Conservation (phyloP, 305 asterid species). For the Rubia occidens region DNA sequence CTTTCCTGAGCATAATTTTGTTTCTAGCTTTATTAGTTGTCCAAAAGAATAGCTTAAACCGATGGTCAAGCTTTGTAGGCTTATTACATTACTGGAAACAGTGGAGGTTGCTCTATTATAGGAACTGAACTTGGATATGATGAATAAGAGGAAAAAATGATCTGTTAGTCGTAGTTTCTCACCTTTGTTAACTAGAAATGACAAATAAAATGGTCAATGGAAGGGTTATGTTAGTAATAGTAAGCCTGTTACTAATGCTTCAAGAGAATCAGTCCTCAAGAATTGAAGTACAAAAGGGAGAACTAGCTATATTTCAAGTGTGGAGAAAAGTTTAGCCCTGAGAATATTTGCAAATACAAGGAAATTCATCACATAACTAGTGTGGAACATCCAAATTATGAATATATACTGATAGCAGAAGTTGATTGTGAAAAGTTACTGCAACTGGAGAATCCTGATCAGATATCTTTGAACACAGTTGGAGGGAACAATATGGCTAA, state of each 20-base stretch:
- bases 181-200: no score
- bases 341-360: background rate
- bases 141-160: no score
- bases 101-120: no score
- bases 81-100: no score
- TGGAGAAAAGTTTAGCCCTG: background rate
- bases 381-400: background rate
- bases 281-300: background rate
- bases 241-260: background rate
- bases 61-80: no score
- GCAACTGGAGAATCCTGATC: background rate
- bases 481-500: background rate
- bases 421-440: background rate
- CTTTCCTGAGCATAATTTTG: no score
- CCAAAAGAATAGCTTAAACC: no score
- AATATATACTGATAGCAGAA: background rate
- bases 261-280: background rate
- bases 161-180: background rate
- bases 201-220: background rate
- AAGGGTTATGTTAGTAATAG: background rate
- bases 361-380: background rate
- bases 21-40: no score
- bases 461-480: background rate
- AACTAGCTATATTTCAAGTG: background rate
- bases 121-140: no score